Base-by-base conservation (phyloP, 352 stramenopile species). In the Pythium plurisporium region DNA sequence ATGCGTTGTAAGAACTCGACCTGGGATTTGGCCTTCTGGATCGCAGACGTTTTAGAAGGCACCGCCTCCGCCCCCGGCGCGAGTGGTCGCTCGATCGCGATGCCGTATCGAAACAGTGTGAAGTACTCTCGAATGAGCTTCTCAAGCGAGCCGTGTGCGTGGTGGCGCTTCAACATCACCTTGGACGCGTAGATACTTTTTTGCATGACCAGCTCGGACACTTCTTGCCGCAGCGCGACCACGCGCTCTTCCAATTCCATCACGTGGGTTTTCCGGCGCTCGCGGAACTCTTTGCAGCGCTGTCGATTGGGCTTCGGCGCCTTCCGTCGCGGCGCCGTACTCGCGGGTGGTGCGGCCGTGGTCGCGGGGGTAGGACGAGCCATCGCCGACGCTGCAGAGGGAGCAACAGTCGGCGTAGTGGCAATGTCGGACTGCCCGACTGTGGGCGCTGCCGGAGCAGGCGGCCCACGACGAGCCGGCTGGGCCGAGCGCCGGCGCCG, bases 41-140 rank as follows among this genome's bases (percentile, higher is more conserved):
- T 30, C 27, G 46, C 45, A 19, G n/a, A 59, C 22, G 46, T 19
- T 1, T 20, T 26, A 10, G 30, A 38, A 0, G 52, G 31, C 20
- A 40, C 25, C 7, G 36, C 27, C n/a, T 58, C 47, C 15, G 10
- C 33, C 0, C 27, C 41, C 2, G 19, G 10, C 3, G 23, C 33
- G 2, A 69, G 44, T 25, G 47, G 55, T 15, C 62, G 42, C n/a
- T 69, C 55, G 4, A 65, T 54, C 1, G 62, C 33, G 37, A 69
- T 55, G 15, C 62, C 62, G 37, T 69, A 62, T 5, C 55, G 55
- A 23, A 69, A 69, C n/a, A 69, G 30, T 22, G 48, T 55, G 22
- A 59, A 69, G 38, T 69, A 69, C 33, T 69, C 62, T 4, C 62
- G 62, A 11, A 69, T 49, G 44, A 65, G 50, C 40, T 65, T 64